Evolutionary conservation across 169 alveolate genomes (phyloP).

Genomic region (Cardiosporidium cionae): DNA sequence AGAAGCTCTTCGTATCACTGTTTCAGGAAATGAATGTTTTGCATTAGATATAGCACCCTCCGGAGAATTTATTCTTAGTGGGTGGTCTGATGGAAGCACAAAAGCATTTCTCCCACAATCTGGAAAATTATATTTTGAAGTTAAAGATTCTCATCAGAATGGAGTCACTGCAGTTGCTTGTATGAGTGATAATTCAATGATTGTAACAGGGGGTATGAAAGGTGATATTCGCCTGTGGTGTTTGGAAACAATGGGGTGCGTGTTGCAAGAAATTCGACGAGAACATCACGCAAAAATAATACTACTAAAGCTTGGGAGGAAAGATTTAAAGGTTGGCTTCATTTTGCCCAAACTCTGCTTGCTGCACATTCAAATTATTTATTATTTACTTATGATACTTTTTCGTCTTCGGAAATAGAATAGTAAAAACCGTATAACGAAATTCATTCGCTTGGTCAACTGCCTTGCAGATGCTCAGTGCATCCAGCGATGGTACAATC

Average conservation of each 20-base stretch:
- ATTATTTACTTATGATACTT: too few relatives aligned
- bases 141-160: slow-evolving; percentile 81
- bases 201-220: slow-evolving; percentile 66
- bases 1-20: slow-evolving; percentile 79
- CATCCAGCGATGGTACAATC: slow-evolving; percentile 86
- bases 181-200: slow-evolving; percentile 21
- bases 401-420: neutral
- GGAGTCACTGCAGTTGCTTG: slow-evolving; percentile 77
- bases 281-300: slow-evolving; percentile 79
- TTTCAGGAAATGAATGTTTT: slow-evolving; percentile 80
- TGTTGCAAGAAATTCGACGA: slow-evolving; percentile 53
- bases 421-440: neutral
- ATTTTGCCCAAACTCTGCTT: too few relatives aligned
- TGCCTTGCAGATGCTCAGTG: slow-evolving; percentile 70
- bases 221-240: slow-evolving; percentile 87
- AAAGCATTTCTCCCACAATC: slow-evolving; percentile 82
- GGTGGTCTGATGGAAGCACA: slow-evolving; percentile 52
- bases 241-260: neutral
- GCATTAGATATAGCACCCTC: slow-evolving; percentile 39
- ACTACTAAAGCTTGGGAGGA: slow-evolving; percentile 54
- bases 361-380: too few relatives aligned
- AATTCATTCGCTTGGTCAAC: neutral
- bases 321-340: slow-evolving; percentile 39
- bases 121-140: slow-evolving; percentile 74
- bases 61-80: slow-evolving; percentile 12